Base-by-base conservation (phyloP, 1,284 basidiomycete species). In the Phaffia rhodozyma region DNA sequence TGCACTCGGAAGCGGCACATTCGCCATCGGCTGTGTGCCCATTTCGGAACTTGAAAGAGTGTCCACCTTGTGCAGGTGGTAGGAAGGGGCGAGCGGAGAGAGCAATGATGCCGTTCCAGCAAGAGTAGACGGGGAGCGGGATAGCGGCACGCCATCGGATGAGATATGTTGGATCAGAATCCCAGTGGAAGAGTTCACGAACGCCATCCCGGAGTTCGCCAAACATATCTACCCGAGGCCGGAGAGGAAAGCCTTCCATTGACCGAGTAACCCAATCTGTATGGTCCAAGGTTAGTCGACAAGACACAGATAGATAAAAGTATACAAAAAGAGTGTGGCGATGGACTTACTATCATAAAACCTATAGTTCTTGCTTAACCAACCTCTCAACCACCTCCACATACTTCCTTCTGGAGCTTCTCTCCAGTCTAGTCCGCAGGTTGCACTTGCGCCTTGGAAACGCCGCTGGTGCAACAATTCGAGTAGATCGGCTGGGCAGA, bases 91-190 rank as follows among this genome's bases (percentile, higher is more conserved):
- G 27, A 47, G 64, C 64, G 27, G 55, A 25, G 27, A 69, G 67
- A 25, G 56, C 58, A 32, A 75, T 62, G 13, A 71, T 70, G 32
- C 64, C 64, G 51, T 66, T 66, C 64, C 64, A 75, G 66, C 74
- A 75, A 25, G 71, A 72, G 64, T 71, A 73, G 53, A 74, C 72
- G 48, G 73, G 73, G 32, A 70, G 65, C 3, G 72, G 71, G 7
- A 66, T 20, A 5, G 49, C 64, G 21, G 64, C 64, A 3, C 60
- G 64, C 55, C 55, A 66, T 11, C 64, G 64, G 27, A 58, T 29
- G 52, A 66, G 60, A 20, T 56, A 66, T 16, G 59, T 51, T 21
- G 64, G 29, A 54, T 57, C 34, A 16, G n/a, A 25, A 23, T 69
- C 57, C 64, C 64, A 66, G 55, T 58, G 60, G 47, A 66, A 66